Evolutionary conservation across 805 yeast genomes (phyloP).

Genomic region (Saccharomyces cerevisiae): DNA sequence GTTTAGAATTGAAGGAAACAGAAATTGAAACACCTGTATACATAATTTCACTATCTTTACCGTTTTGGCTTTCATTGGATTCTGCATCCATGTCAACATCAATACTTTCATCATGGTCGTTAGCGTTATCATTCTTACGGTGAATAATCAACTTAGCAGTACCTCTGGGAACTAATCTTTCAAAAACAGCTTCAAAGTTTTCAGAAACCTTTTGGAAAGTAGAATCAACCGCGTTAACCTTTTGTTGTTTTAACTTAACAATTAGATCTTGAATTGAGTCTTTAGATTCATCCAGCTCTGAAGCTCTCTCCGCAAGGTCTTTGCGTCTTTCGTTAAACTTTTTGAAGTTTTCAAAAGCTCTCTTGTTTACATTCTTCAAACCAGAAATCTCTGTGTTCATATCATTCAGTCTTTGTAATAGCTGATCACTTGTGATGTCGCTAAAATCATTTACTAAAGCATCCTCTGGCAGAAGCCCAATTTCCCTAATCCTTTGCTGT

Average conservation of each 20-base stretch:
- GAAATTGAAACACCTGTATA: slow-evolving; percentile 77
- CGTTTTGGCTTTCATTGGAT: slow-evolving; percentile 3
- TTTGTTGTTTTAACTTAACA: slow-evolving; percentile 60
- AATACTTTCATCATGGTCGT: slow-evolving; percentile 18
- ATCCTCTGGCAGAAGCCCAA: slow-evolving; percentile 87
- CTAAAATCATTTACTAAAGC: slow-evolving; percentile 47
- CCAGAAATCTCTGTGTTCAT: slow-evolving; percentile 51
- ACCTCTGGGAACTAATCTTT: slow-evolving; percentile 75
- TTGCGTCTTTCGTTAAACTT: slow-evolving; percentile 67
- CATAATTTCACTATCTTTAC: slow-evolving; percentile 21
- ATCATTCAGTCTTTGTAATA: slow-evolving; percentile 45
- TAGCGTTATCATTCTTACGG: slow-evolving; percentile 24
- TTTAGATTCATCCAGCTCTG: slow-evolving; percentile 62
- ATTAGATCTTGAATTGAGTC: slow-evolving; percentile 68
- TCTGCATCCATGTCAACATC: slow-evolving; percentile 15
- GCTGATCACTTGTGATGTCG: slow-evolving; percentile 39
- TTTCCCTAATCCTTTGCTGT: slow-evolving; percentile 62
- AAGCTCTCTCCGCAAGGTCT: slow-evolving; percentile 54
- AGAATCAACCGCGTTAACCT: slow-evolving; percentile 70
- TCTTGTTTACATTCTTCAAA: slow-evolving; percentile 74
- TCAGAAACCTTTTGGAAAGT: slow-evolving; percentile 71
- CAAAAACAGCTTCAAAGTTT: slow-evolving; percentile 69
- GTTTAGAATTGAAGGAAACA: slow-evolving; percentile 81
- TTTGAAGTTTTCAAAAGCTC: slow-evolving; percentile 77
- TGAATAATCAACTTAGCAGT: slow-evolving; percentile 65